Evolutionary conservation across 2,329 filamentous ascomycete genomes (phyloP).

Genomic region (Aspergillus sp.): DNA sequence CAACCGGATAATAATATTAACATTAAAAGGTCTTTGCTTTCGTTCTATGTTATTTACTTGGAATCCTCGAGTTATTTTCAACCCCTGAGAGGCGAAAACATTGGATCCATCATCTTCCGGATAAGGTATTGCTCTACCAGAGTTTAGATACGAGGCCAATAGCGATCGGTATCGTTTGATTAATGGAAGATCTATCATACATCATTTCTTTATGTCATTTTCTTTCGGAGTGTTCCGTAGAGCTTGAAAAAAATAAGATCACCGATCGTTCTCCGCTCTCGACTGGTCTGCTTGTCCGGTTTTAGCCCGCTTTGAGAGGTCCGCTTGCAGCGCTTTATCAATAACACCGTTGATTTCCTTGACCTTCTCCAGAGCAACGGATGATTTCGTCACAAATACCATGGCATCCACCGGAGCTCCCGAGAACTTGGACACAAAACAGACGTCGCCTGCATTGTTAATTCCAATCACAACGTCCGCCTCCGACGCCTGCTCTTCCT

Average conservation of each 20-base stretch:
- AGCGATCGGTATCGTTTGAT: background rate
- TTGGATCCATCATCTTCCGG: too few species aligned
- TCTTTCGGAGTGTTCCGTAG: background rate
- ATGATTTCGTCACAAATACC: conserved; percentile 69
- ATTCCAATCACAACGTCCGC: conserved; percentile 74
- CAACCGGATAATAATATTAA: too few species aligned
- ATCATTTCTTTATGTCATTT: too few species aligned
- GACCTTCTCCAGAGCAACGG: conserved; percentile 69
- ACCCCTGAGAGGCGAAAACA: too few species aligned
- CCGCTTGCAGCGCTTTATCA: conserved; percentile 67
- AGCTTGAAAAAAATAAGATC: conserved; percentile 23
- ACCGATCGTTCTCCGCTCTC: conserved; percentile 79
- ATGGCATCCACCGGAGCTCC: conserved; percentile 78
- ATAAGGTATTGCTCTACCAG: too few species aligned
- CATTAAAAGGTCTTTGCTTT: too few species aligned
- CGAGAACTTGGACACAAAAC: conserved; percentile 85
- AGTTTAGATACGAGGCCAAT: too few species aligned
- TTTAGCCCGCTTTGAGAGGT: conserved; percentile 57
- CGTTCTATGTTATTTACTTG: too few species aligned
- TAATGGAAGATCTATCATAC: background rate
- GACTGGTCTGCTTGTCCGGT: conserved; percentile 78
- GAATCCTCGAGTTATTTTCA: too few species aligned
- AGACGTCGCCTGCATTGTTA: conserved; percentile 86
- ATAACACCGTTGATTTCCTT: conserved; percentile 74
- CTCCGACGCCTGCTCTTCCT: conserved; percentile 53